Conservation (phyloP, 2,329 filamentous ascomycete genomes). For the Xylariaceae sp. region DNA sequence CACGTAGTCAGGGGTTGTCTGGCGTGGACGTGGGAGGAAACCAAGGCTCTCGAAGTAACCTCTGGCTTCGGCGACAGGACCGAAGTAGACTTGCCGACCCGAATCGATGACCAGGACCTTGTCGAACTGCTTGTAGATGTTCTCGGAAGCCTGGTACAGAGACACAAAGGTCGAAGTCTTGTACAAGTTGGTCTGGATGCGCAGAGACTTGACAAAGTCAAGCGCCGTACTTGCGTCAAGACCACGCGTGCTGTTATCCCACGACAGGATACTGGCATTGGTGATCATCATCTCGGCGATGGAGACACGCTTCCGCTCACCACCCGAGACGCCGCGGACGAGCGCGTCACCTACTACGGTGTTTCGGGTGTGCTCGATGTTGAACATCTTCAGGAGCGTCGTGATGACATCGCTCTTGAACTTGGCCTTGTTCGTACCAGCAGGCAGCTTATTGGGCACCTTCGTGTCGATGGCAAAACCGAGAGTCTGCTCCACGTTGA, state of each 20-base stretch:
- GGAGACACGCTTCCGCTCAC: constrained; percentile 72
- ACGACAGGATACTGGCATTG: constrained; percentile 64
- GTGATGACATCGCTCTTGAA: constrained; percentile 74
- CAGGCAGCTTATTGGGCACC: constrained; percentile 72
- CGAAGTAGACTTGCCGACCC: constrained; percentile 72
- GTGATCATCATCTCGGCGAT: constrained; percentile 81
- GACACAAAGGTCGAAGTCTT: constrained; percentile 80
- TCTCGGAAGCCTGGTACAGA: constrained; percentile 79
- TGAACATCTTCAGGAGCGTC: constrained; percentile 83
- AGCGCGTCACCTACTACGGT: constrained; percentile 82
- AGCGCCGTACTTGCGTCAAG: constrained; percentile 64
- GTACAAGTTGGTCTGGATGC: constrained; percentile 78
- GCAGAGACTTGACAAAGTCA: constrained; percentile 63
- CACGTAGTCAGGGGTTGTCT: constrained; percentile 77
- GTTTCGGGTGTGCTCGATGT: constrained; percentile 80
- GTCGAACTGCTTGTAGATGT: constrained; percentile 73
- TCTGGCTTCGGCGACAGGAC: constrained; percentile 60
- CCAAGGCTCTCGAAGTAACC: constrained; percentile 73
- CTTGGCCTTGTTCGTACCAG: constrained; percentile 63
- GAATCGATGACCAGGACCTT: constrained; percentile 78
- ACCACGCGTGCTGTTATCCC: constrained; percentile 70
- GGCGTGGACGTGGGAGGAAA: constrained; percentile 66
- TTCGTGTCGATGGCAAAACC: constrained; percentile 82
- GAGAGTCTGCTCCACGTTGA: constrained; percentile 84
- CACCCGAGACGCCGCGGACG: constrained; percentile 73